A percentile compares a stretch with the other conserved stretches of the same genome.
These are phyloP conservation scores for Aspergillus aculeatus DNA, from an alignment of 2,329 filamentous ascomycete species.

Conservation along the genomic window DNA sequence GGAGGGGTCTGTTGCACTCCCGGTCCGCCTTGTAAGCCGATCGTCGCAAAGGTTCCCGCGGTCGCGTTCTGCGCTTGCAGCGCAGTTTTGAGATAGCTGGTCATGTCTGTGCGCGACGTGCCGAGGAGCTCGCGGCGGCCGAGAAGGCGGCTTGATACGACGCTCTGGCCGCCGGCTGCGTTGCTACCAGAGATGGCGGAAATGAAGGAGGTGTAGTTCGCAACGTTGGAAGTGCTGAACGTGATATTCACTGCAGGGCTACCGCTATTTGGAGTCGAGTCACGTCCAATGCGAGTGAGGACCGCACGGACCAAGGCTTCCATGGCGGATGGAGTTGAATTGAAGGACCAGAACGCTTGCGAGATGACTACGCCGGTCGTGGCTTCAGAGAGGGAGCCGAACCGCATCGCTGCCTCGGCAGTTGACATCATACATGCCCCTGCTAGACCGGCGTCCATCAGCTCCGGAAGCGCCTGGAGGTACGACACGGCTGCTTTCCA, in stretches of 20 bases:
- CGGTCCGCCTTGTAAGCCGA: constrained; percentile 7
- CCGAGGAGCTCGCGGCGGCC: constrained; percentile 32
- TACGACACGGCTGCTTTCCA: too few relatives aligned
- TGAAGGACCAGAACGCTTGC: constrained; percentile 5
- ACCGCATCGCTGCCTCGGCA: background rate
- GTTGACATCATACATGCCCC: too few relatives aligned
- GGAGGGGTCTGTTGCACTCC: background rate
- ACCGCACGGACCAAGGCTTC: constrained; percentile 2
- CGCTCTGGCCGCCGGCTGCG: constrained; percentile 29
- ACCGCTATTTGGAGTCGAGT: background rate
- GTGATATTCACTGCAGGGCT: background rate
- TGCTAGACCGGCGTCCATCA: too few relatives aligned
- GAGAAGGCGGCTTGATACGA: constrained; percentile 37
- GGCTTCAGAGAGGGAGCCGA: background rate
- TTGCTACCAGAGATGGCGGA: constrained; percentile 26
- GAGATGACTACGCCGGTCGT: background rate
- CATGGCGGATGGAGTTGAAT: background rate
- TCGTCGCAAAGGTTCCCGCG: constrained; percentile 18
- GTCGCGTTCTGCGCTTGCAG: constrained; percentile 18
- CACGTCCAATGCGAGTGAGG: background rate
- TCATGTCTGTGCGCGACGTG: constrained; percentile 11
- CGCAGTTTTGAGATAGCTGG: constrained; percentile 7
- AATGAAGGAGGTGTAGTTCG: constrained; percentile 25
- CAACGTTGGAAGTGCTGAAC: constrained; percentile 7
- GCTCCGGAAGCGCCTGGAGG: too few relatives aligned